Evolutionary conservation across 768 basidiomycete species (phyloP).

Genomic region (Termitomyces sp.): DNA sequence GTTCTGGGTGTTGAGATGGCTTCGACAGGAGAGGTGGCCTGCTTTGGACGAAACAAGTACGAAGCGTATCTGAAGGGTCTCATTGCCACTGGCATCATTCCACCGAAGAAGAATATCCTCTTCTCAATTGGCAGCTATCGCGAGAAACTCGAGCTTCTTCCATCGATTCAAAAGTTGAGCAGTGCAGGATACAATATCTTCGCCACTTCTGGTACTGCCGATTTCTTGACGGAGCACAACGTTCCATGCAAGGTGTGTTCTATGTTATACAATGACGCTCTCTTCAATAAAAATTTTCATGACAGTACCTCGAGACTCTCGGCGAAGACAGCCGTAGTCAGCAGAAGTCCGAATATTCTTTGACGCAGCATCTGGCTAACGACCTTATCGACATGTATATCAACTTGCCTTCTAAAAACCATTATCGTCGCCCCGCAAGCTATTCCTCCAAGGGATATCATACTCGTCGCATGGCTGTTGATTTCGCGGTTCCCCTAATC

Average conservation of each 20-base stretch:
- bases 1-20: slow-evolving; percentile 99
- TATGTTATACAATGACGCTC: not conserved
- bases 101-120: slow-evolving; percentile 96
- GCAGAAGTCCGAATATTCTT: slow-evolving; percentile 96
- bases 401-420: slow-evolving; percentile 97
- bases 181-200: slow-evolving; percentile 94
- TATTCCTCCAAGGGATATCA: slow-evolving; percentile 97
- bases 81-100: slow-evolving; percentile 92
- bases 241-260: slow-evolving; percentile 85
- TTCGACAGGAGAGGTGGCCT: slow-evolving; percentile 98
- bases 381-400: slow-evolving; percentile 99
- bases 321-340: slow-evolving; percentile 68
- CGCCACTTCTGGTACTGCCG: slow-evolving; percentile 94
- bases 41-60: slow-evolving; percentile 96
- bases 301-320: slow-evolving; percentile 85
- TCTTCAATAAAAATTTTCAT: not conserved
- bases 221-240: slow-evolving; percentile 96
- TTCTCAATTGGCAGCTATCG: slow-evolving; percentile 96
- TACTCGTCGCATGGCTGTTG: slow-evolving; percentile 97
- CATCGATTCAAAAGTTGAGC: slow-evolving; percentile 93
- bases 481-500: slow-evolving; percentile 95
- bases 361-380: slow-evolving; percentile 95
- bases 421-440: slow-evolving; percentile 94
- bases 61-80: slow-evolving; percentile 98
- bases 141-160: slow-evolving; percentile 95